Base-by-base conservation (phyloP, 2,329 filamentous ascomycete species). In the Penicillium sp. region DNA sequence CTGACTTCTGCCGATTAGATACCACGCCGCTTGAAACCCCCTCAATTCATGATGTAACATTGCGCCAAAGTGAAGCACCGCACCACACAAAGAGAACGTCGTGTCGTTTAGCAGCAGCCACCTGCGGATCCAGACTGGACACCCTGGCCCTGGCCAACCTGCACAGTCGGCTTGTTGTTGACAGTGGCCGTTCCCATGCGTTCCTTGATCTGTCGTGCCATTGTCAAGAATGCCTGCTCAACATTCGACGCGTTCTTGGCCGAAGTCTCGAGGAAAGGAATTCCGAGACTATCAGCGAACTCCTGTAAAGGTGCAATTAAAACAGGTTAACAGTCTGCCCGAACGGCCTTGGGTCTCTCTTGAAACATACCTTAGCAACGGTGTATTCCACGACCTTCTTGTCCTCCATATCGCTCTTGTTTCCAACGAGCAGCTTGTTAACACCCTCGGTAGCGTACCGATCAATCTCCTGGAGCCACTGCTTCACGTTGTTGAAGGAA, bases 361-460 rank as follows among this genome's bases (percentile, higher is more conserved):
- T 5, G 10, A n/a, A 40, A 71, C 84, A 60, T 82, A 97, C 94
- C 91, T 99, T 99, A 69, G 94, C 94, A 68, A 97, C 94, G 64
- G 92, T 96, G 86, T 99, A 99, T 79, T 99, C 94, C 62, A 99
- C 94, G 40, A 97, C 94, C 84, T 97, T 99, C 90, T 99, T 99
- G 82, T 99, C 94, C 59, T 93, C 87, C 92, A 99, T 97, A 90
- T 99, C 94, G 81, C 92, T 96, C 89, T 99, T 99, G 89, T 99
- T 99, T 74, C 94, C 94, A 62, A 99, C 93, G 61, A 99, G 87
- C 66, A 99, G 85, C 86, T 99, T 99, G 87, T 99, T 99, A 74
- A 99, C 94, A 66, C 94, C 94, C 81, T 99, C 94, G 68, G 94
- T 99, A 70, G 94, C 94, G 74, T 99, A 97, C 77, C 94, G 88